A percentile compares a stretch with the other conserved stretches of the same genome.
These are phyloP conservation scores for Huntiella bhutanensis DNA, from an alignment of 2,329 filamentous ascomycete species.

Conservation along the genomic window DNA sequence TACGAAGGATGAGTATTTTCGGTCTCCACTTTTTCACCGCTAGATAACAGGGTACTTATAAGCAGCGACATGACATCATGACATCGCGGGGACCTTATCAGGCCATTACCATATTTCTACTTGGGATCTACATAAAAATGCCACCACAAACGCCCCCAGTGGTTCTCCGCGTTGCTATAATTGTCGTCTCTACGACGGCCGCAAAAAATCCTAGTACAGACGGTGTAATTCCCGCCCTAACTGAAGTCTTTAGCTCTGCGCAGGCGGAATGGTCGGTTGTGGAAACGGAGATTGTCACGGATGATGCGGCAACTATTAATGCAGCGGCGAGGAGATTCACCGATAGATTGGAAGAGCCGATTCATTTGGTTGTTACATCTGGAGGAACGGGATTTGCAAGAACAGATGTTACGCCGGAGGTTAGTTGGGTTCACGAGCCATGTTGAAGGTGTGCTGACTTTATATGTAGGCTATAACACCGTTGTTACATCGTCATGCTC, in stretches of 20 bases:
- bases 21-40: neutral
- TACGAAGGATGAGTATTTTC: neutral
- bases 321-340: slow-evolving; percentile 52
- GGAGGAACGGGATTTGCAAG: slow-evolving; percentile 86
- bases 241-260: slow-evolving; percentile 21
- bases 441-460: neutral
- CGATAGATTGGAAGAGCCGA: slow-evolving; percentile 36
- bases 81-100: too few relatives aligned
- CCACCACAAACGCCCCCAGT: neutral
- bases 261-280: slow-evolving; percentile 47
- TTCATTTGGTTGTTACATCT: slow-evolving; percentile 71
- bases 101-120: too few relatives aligned
- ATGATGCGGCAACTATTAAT: slow-evolving; percentile 59
- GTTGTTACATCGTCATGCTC: slow-evolving; percentile 67
- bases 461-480: slow-evolving; percentile 48
- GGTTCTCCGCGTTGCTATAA: slow-evolving; percentile 39
- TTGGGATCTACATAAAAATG: neutral
- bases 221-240: slow-evolving; percentile 51
- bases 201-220: slow-evolving; percentile 63
- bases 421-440: slow-evolving; percentile 18
- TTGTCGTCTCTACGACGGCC: slow-evolving; percentile 84
- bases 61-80: too few relatives aligned
- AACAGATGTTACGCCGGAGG: slow-evolving; percentile 76
- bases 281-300: slow-evolving; percentile 58
- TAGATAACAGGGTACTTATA: too few relatives aligned